phyloP scores from a whole-genome alignment of 176 grass and related monocot genomes.

The Typha latifolia region DNA sequence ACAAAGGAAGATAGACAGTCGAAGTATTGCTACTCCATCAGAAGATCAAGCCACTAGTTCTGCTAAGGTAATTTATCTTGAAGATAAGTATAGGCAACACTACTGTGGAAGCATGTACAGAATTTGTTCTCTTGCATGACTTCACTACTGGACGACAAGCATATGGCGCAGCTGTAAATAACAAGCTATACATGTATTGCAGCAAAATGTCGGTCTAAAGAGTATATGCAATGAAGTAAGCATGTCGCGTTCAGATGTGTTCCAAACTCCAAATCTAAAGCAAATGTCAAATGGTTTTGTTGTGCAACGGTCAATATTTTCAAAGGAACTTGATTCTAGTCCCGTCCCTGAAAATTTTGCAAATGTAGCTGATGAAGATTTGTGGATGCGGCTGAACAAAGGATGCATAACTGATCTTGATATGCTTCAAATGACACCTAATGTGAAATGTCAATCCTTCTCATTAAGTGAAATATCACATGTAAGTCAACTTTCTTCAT shows the following conservation, averaged over 20 bases:
- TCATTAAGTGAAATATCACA: constrained; percentile 21
- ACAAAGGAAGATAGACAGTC: constrained; percentile 48
- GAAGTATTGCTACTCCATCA: constrained; percentile 25
- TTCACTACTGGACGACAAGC: background rate
- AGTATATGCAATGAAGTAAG: constrained; percentile 11
- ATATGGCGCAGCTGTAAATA: background rate
- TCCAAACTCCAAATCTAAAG: constrained; percentile 75
- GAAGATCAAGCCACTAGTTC: constrained; percentile 27
- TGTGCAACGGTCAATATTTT: constrained; percentile 38
- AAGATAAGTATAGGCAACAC: background rate
- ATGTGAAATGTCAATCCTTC: constrained; percentile 21
- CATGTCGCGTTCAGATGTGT: constrained; percentile 31
- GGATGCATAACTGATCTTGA: constrained; percentile 68
- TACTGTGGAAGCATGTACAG: no score
- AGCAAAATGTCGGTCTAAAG: background rate
- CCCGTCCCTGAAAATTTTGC: constrained; percentile 55
- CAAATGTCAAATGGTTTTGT: constrained; percentile 37
- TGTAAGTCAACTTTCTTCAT: constrained; percentile 29
- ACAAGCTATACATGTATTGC: background rate
- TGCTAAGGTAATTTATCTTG: constrained; percentile 36
- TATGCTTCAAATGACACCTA: constrained; percentile 68
- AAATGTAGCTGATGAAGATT: constrained; percentile 48
- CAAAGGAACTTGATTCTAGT: constrained; percentile 43
- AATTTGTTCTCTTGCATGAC: no score
- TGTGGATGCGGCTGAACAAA: constrained; percentile 75